These are phyloP conservation scores for Lentinula aciculospora DNA, from an alignment of 768 basidiomycete genomes.

Conservation along the genomic window DNA sequence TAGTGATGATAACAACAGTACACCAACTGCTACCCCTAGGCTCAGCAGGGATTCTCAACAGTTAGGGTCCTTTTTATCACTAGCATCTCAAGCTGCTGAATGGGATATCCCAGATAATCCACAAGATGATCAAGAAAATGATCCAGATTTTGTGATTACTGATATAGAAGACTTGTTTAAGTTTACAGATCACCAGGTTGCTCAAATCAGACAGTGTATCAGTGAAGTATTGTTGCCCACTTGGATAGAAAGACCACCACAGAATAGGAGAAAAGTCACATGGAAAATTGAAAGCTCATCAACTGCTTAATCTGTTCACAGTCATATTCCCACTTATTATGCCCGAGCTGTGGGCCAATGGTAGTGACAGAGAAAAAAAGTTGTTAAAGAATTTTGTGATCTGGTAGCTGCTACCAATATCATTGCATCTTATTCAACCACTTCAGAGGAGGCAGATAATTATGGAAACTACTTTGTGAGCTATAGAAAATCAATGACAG, in stretches of 20 bases:
- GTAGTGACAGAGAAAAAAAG: conserved; percentile 1
- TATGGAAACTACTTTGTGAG: conserved; percentile 5
- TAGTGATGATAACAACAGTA: neutral
- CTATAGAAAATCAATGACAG: conserved; percentile 9
- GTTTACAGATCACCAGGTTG: neutral
- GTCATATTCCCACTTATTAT: conserved; percentile 12
- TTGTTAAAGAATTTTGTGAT: conserved; percentile 11
- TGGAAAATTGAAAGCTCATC: conserved; percentile 17
- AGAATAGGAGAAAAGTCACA: conserved; percentile 15
- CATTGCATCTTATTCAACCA: conserved; percentile 10
- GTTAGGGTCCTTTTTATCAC: neutral
- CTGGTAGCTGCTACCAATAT: conserved; percentile 14
- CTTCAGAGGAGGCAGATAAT: conserved; percentile 10
- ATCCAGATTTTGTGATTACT: neutral
- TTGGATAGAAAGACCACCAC: conserved; percentile 11
- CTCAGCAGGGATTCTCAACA: neutral
- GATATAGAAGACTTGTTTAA: neutral
- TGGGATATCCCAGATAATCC: neutral
- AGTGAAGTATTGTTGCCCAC: conserved; percentile 9
- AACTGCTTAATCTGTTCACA: conserved; percentile 11
- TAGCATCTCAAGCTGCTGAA: neutral
- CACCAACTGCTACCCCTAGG: neutral
- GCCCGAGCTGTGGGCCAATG: conserved; percentile 8
- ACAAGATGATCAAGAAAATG: neutral
- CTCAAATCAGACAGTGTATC: neutral